Evolutionary conservation across 208 protist genomes (phyloP).

Genomic region (Spironucleus salmonicida): DNA sequence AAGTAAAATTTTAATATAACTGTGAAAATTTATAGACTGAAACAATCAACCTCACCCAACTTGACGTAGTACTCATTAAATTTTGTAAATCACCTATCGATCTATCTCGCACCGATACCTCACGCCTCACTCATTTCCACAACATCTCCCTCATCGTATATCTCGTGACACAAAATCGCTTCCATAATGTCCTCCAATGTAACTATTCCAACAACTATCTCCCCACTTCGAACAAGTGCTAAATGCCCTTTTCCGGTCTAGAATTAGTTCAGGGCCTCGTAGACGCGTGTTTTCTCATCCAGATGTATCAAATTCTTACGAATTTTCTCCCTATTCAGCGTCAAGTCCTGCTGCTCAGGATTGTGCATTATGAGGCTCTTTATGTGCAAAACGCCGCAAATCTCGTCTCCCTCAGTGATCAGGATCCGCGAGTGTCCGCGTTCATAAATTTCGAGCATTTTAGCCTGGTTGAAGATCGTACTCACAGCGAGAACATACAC

Average conservation of each 20-base stretch:
- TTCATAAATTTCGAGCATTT: slow-evolving; percentile 33
- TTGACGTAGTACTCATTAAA: no score
- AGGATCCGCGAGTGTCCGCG: slow-evolving; percentile 47
- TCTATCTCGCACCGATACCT: no score
- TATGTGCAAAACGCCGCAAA: slow-evolving; percentile 44
- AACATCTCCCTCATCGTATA: slow-evolving; percentile 1
- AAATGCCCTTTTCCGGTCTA: slow-evolving; percentile 2
- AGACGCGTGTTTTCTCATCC: neutral
- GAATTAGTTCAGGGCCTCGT: slow-evolving; percentile 7
- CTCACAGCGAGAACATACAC: slow-evolving; percentile 44
- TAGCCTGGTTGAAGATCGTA: slow-evolving; percentile 28
- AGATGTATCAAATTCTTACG: neutral
- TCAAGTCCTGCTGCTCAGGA: neutral
- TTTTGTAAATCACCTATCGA: no score
- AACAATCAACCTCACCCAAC: no score
- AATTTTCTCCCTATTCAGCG: neutral
- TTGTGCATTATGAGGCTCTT: slow-evolving; percentile 40
- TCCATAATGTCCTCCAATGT: slow-evolving; percentile 16
- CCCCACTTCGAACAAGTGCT: no score
- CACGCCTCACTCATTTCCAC: no score
- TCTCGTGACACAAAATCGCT: neutral
- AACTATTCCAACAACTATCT: slow-evolving; percentile 5
- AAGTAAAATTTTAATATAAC: no score
- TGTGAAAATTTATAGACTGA: no score
- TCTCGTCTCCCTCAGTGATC: slow-evolving; percentile 40